phyloP scores from a whole-genome alignment of 352 stramenopile genomes.

The Pythium aristosporum region DNA sequence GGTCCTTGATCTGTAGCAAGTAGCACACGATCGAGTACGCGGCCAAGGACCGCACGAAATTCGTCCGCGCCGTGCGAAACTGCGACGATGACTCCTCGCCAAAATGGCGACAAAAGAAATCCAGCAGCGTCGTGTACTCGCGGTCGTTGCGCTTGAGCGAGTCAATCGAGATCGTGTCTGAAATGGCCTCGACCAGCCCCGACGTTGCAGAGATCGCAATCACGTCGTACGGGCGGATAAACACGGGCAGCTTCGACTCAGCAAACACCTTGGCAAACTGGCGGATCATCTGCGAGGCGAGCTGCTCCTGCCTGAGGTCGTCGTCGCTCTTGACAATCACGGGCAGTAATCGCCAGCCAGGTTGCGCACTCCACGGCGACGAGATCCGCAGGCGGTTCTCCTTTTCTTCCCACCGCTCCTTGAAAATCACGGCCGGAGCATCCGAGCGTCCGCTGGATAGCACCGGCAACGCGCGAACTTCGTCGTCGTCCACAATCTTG shows the following conservation, averaged over 20 bases:
- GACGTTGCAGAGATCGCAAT: constrained; percentile 92
- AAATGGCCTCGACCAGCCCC: constrained; percentile 96
- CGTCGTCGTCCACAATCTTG: constrained; percentile 58
- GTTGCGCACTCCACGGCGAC: constrained; percentile 81
- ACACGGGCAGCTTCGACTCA: constrained; percentile 93
- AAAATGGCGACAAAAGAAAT: constrained; percentile 96
- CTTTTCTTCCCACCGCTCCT: constrained; percentile 95
- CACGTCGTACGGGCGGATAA: constrained; percentile 96
- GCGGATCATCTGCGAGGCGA: constrained; percentile 95
- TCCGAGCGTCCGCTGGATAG: constrained; percentile 30
- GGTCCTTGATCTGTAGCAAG: constrained; percentile 97
- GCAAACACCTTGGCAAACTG: constrained; percentile 94
- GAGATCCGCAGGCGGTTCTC: constrained; percentile 87
- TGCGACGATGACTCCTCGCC: constrained; percentile 65
- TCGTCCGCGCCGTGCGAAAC: constrained; percentile 80
- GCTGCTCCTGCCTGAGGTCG: constrained; percentile 96
- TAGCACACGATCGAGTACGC: constrained; percentile 96
- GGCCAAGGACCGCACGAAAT: constrained; percentile 86
- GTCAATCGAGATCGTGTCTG: constrained; percentile 97
- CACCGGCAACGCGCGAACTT: constrained; percentile 31
- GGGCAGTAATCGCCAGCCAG: constrained; percentile 89
- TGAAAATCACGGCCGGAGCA: constrained; percentile 86
- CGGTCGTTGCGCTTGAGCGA: constrained; percentile 96
- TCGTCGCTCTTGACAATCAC: constrained; percentile 99
- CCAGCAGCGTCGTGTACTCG: constrained; percentile 88